Evolutionary conservation across 192 early-diverging fungal genomes (phyloP).

Genomic region (Neocallimastix lanati): DNA sequence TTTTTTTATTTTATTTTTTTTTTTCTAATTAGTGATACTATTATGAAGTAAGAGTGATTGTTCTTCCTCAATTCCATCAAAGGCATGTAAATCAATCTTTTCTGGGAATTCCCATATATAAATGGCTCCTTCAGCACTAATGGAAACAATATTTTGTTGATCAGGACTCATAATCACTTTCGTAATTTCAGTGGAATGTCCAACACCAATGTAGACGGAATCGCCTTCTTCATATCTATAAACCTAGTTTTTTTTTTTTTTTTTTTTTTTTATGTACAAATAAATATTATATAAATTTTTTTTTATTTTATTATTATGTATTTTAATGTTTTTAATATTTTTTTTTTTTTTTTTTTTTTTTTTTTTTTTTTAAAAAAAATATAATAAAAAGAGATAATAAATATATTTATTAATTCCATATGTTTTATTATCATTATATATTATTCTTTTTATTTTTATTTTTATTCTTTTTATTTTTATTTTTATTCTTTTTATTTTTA

Average conservation of each 20-base stretch:
- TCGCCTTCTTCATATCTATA: constrained; percentile 41
- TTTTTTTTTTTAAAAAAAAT: too few species aligned
- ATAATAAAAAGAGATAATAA: too few species aligned
- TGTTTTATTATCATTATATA: too few species aligned
- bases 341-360: too few species aligned
- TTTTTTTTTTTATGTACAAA: neutral
- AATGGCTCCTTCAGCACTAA: constrained; percentile 29
- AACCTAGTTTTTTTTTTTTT: constrained; percentile 5
- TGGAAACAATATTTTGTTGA: constrained; percentile 20
- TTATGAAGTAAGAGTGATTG: neutral
- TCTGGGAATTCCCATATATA: constrained; percentile 16
- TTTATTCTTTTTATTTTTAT: too few species aligned
- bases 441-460: too few species aligned
- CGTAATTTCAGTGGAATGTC: constrained; percentile 40
- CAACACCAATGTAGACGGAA: constrained; percentile 26
- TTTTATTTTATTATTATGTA: neutral
- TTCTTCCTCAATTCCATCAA: neutral
- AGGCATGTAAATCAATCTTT: neutral
- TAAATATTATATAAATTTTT: constrained; percentile 4
- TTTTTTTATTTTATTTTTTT: too few species aligned
- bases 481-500: too few species aligned
- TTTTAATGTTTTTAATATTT: too few species aligned
- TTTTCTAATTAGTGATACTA: neutral
- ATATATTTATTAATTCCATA: too few species aligned
- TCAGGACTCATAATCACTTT: constrained; percentile 35